Evolutionary conservation across 371 early-diverging fungal genomes (phyloP).

Genomic region (Mortierella sp.): DNA sequence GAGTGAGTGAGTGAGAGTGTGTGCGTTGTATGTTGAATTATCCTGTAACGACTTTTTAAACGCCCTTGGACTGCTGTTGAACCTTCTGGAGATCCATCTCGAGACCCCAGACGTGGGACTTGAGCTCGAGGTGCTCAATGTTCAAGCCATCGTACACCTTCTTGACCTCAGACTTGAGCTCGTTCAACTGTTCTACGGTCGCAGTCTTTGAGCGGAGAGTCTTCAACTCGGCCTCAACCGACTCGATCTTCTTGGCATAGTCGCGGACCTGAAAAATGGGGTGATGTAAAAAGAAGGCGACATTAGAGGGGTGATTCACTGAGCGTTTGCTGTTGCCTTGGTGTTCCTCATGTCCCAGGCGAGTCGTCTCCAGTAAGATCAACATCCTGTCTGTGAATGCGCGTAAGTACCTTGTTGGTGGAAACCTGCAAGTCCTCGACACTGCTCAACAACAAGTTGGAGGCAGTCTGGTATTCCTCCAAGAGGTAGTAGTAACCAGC

Average conservation of each 20-base stretch:
- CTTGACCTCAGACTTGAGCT: slow-evolving; percentile 73
- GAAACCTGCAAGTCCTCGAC: slow-evolving; percentile 83
- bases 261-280: slow-evolving; percentile 71
- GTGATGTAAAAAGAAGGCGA: neutral
- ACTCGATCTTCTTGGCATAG: slow-evolving; percentile 84
- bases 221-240: slow-evolving; percentile 74
- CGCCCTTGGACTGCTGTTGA: slow-evolving; percentile 56
- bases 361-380: too few species aligned
- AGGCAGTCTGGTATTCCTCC: slow-evolving; percentile 85
- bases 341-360: neutral
- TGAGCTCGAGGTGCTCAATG: slow-evolving; percentile 81
- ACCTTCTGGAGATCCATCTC: slow-evolving; percentile 67
- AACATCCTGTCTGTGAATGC: neutral
- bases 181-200: slow-evolving; percentile 75
- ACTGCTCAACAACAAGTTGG: slow-evolving; percentile 75
- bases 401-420: slow-evolving; percentile 72
- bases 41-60: slow-evolving; percentile 19
- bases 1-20: neutral
- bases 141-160: slow-evolving; percentile 81
- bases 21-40: neutral
- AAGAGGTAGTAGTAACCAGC: slow-evolving; percentile 84
- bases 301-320: neutral
- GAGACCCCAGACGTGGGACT: slow-evolving; percentile 83
- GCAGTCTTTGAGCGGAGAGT: slow-evolving; percentile 71
- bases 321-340: neutral